Conservation (phyloP, 2,329 filamentous ascomycete genomes). For the Cladosporium austrohemisphaericum region DNA sequence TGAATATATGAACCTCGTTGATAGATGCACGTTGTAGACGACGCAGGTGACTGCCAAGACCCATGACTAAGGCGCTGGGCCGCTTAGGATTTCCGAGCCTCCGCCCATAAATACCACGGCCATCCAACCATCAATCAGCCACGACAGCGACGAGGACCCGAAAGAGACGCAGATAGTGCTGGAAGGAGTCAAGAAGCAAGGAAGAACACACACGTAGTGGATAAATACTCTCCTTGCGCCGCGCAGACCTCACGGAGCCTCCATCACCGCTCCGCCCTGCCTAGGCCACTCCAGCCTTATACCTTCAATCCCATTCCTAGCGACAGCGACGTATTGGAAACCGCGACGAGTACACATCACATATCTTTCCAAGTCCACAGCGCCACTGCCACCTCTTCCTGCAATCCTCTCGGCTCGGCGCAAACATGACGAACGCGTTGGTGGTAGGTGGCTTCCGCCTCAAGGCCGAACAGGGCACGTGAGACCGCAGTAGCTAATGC, state of each 20-base stretch:
- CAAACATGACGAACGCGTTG: conserved; percentile 28
- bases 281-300: neutral
- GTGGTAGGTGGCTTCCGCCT: conserved; percentile 21
- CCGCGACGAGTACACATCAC: neutral
- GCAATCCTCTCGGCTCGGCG: neutral
- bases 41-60: neutral
- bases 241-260: neutral
- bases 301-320: neutral
- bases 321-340: conserved; percentile 5
- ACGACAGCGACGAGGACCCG: conserved; percentile 8
- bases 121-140: conserved; percentile 11
- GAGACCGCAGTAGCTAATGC: conserved; percentile 9
- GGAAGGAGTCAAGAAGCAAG: conserved; percentile 7
- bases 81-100: conserved; percentile 6
- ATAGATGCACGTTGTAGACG: too few species aligned
- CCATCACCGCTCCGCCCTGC: conserved; percentile 2
- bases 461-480: conserved; percentile 1
- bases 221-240: conserved; percentile 5
- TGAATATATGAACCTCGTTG: too few species aligned
- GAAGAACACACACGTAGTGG: conserved; percentile 10
- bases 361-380: neutral
- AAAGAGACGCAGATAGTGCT: conserved; percentile 10
- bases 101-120: conserved; percentile 11
- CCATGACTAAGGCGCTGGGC: conserved; percentile 1
- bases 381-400: neutral